Evolutionary conservation across 768 basidiomycete genomes (phyloP), one percentile per base, ranked within the genome.

Genomic region (Leccinum fibrillosum): DNA sequence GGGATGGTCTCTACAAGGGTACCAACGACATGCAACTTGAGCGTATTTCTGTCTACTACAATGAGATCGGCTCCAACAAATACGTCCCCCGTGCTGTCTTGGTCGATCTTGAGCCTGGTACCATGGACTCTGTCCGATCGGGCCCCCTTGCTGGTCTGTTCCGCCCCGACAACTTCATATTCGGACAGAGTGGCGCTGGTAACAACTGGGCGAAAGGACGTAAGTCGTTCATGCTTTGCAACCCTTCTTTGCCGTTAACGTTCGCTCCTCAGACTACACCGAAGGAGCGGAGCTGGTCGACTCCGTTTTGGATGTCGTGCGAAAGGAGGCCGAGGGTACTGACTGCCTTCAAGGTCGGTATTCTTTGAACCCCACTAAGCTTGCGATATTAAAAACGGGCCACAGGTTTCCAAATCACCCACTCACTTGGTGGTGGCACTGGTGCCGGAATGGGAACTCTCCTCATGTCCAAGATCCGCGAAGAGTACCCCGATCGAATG

Each of bases 171-270:
- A 98, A 97, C 84, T 96, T 96, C 71, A 94, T 98, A 69, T 97
- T 95, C 64, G 96, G 94, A 56, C 96, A 98, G 77, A 94, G 87
- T 75, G 94, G 94, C 78, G 96, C 94, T 66, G 95, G 96, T 72
- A 98, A 99, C 86, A 98, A 98, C 81, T 98, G 97, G 97, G 96
- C 97, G 23, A 99, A 98, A 88, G 96, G 96, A 82, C 90, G 90
- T 94, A 71, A 84, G 92, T 90, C 39, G 4, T 47, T 54, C 21
- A 32, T 13, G 7, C 32, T 4, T 5, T 2, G 4, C 4, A 8
- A 10, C 5, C 1, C 13, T 15, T n/a, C 0, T n/a, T 39, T 12
- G 2, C 13, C 19, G 10, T 42, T 57, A 19, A 55, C 10, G 35
- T 2, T 8, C 21, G 2, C 15, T 7, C 3, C 25, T 19, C n/a